A percentile compares a stretch with the other conserved stretches of the same genome.
Conservation (phyloP, 177 flowering plant genomes). For the Vitis hybrid region DNA sequence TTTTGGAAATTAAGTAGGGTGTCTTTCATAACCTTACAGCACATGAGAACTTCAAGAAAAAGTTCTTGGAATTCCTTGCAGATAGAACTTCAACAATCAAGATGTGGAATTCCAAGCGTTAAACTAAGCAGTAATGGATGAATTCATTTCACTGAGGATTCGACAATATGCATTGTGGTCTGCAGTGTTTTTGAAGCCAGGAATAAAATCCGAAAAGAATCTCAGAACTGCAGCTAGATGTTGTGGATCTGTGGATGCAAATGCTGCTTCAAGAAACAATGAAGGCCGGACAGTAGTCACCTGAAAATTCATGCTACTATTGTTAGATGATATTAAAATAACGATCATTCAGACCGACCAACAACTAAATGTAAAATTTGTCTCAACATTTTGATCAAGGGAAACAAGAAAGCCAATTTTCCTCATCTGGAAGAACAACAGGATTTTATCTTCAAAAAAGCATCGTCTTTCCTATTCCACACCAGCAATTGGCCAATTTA, state of each 20-base stretch:
- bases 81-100: too few relatives aligned
- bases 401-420: background rate
- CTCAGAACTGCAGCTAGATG: slow-evolving; percentile 84
- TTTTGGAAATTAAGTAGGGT: too few relatives aligned
- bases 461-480: background rate
- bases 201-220: slow-evolving; percentile 77
- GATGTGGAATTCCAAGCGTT: too few relatives aligned
- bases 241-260: slow-evolving; percentile 69
- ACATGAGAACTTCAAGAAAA: too few relatives aligned
- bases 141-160: slow-evolving; percentile 51
- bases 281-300: slow-evolving; percentile 74
- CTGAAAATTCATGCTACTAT: slow-evolving; percentile 37
- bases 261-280: slow-evolving; percentile 88
- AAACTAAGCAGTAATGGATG: slow-evolving; percentile 28
- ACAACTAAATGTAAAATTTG: background rate
- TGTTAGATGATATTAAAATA: background rate
- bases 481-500: background rate
- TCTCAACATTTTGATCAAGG: background rate
- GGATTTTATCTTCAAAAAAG: background rate
- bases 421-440: background rate
- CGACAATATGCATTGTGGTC: slow-evolving; percentile 56
- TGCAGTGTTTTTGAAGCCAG: slow-evolving; percentile 67
- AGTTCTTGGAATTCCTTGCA: too few relatives aligned
- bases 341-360: background rate
- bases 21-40: too few relatives aligned